A percentile compares a stretch with the other conserved stretches of the same genome.
These are phyloP conservation scores for Grosmannia clavigera DNA, from an alignment of 2,329 filamentous ascomycete genomes.

Conservation along the genomic window DNA sequence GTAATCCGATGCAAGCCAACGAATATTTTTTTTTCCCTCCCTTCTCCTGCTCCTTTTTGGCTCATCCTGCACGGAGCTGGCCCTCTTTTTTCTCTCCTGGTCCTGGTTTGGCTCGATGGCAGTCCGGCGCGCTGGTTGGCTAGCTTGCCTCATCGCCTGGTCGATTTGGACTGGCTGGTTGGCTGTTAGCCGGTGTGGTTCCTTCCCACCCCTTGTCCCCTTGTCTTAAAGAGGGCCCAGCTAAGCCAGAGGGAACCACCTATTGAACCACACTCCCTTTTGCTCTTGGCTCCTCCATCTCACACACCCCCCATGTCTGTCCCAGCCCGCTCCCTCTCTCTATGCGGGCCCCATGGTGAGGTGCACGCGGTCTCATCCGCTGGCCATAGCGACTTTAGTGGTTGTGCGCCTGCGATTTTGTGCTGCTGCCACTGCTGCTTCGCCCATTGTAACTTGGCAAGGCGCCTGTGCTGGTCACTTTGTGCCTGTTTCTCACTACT, in stretches of 20 bases:
- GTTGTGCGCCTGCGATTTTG: slow-evolving; percentile 18
- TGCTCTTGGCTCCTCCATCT: slow-evolving; percentile 17
- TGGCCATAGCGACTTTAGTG: neutral
- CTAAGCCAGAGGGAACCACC: slow-evolving; percentile 14
- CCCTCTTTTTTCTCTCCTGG: neutral
- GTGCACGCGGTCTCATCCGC: slow-evolving; percentile 16
- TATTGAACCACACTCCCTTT: slow-evolving; percentile 2
- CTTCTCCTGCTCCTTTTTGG: neutral
- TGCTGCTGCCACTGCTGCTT: slow-evolving; percentile 6
- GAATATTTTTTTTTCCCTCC: neutral
- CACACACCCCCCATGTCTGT: slow-evolving; percentile 7
- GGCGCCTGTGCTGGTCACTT: neutral
- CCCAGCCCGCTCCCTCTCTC: slow-evolving; percentile 12
- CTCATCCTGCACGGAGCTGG: neutral
- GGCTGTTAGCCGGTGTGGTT: neutral
- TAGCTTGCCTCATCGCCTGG: neutral
- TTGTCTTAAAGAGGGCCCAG: slow-evolving; percentile 30
- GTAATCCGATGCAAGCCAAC: neutral
- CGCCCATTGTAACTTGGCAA: neutral
- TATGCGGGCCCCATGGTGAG: slow-evolving; percentile 14
- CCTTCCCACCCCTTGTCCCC: slow-evolving; percentile 2
- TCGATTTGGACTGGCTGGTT: neutral
- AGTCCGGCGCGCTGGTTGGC: slow-evolving; percentile 5
- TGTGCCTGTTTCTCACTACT: slow-evolving; percentile 21
- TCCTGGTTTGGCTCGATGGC: slow-evolving; percentile 1